Percentiles rank a stretch among this genome's conserved stretches.
phyloP scores from a whole-genome alignment of 176 grass and related monocot species.

The Oryza officinalis region DNA sequence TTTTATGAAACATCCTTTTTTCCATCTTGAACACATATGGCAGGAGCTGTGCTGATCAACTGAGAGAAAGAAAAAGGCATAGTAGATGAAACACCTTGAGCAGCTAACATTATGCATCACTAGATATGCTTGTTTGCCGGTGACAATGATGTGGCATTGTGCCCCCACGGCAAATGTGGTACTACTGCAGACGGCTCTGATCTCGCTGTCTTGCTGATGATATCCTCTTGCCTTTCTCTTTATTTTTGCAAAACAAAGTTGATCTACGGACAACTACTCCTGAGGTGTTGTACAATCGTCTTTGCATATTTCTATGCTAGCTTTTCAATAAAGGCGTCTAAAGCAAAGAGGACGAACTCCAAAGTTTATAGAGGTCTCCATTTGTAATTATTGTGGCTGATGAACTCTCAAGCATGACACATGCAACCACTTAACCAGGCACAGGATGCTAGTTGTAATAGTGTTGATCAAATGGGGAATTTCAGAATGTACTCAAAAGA shows the following conservation, averaged over 20 bases:
- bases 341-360: slow-evolving; percentile 8
- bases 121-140: not conserved
- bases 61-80: not conserved
- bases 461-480: not conserved
- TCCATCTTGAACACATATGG: too few species aligned
- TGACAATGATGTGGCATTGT: not conserved
- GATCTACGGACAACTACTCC: slow-evolving; percentile 34
- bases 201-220: slow-evolving; percentile 41
- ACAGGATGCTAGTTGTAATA: not conserved
- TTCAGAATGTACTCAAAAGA: not conserved
- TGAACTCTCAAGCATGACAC: not conserved
- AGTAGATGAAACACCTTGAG: not conserved
- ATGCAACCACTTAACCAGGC: not conserved
- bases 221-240: slow-evolving; percentile 8
- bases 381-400: slow-evolving; percentile 23
- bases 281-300: not conserved
- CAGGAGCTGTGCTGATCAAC: not conserved
- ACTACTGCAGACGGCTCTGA: not conserved
- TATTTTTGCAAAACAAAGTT: slow-evolving; percentile 18
- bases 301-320: slow-evolving; percentile 28
- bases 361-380: slow-evolving; percentile 15
- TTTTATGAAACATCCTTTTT: too few species aligned
- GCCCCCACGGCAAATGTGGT: slow-evolving; percentile 11
- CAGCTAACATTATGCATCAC: not conserved
- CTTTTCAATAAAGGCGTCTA: slow-evolving; percentile 20